A percentile compares a stretch with the other conserved stretches of the same genome.
phyloP scores from a whole-genome alignment of 1,284 basidiomycete species.

The Pseudozyma thailandica region DNA sequence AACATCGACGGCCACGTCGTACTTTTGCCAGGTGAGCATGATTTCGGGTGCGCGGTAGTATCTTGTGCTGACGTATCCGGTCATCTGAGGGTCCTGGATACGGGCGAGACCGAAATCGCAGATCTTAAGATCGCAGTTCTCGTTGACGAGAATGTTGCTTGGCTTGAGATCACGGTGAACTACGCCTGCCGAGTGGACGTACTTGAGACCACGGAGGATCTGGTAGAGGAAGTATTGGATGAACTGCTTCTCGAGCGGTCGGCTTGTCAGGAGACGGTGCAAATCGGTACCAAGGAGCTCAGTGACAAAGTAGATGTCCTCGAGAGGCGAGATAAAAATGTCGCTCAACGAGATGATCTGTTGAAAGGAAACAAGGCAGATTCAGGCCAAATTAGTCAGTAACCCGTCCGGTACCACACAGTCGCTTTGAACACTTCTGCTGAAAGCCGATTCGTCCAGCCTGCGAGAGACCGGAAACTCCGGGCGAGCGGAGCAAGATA shows the following conservation, averaged over 20 bases:
- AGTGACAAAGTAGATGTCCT: slow-evolving; percentile 97
- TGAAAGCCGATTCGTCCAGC: no score
- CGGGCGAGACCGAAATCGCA: slow-evolving; percentile 98
- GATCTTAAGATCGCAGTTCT: slow-evolving; percentile 99
- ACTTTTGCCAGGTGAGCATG: slow-evolving; percentile 99
- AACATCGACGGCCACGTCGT: slow-evolving; percentile 97
- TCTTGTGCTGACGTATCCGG: slow-evolving; percentile 97
- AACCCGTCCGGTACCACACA: background rate
- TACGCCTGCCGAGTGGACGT: slow-evolving; percentile 98
- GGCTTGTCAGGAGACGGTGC: slow-evolving; percentile 92
- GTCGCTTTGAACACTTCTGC: background rate
- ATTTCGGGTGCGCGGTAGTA: slow-evolving; percentile 99
- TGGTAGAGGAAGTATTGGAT: slow-evolving; percentile 99
- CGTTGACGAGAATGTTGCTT: slow-evolving; percentile 98
- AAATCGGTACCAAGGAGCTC: slow-evolving; percentile 98
- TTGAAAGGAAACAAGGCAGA: background rate
- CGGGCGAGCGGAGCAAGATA: background rate
- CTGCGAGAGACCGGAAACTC: background rate
- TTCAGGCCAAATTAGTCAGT: background rate
- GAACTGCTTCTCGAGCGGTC: slow-evolving; percentile 98
- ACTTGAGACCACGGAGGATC: slow-evolving; percentile 97
- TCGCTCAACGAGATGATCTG: slow-evolving; percentile 94
- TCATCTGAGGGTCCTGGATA: slow-evolving; percentile 96
- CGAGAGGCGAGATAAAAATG: slow-evolving; percentile 98
- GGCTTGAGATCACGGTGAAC: slow-evolving; percentile 97